Evolutionary conservation across 179 eudicot species (phyloP), one percentile per base, ranked within the genome.

Genomic region (Drosera spatulata): DNA sequence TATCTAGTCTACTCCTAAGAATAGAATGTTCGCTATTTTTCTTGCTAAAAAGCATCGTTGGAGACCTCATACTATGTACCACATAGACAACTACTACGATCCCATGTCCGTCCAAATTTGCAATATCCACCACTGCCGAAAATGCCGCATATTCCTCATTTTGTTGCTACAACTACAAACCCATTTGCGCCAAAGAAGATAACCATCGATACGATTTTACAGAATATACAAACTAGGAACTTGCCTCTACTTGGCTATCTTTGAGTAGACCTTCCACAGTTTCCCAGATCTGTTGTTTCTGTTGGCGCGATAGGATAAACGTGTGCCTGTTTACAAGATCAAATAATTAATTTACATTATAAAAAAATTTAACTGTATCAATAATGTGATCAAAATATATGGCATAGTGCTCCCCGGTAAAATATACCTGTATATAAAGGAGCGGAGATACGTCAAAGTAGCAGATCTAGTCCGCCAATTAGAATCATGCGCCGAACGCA

Each of bases 391-490:
- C 49, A 41, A 42, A 12, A 37, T 33, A 7, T 39, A 46, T 55
- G 64, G 41, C 41, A 41, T 55, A 6, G 10, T 58, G 44, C 41
- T 11, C 53, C 41, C n/a, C 47, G 68, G 63, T 54, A 68, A 7
- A 55, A 46, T 22, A 22, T 81, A 94, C 99, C 99, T 83, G 66
- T 87, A 94, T 96, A 94, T 91, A 74, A 91, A 94, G 55, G 86
- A 74, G 44, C 96, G 80, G 64, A 94, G 80, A 78, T 80, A 94
- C n/a, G 99, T n/a, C n/a, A n/a, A n/a, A n/a, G n/a, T 82, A 61
- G 96, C 95, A 60, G 99, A 94, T 81, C 99, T 85, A 15, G 93
- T 91, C 64, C 97, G 85, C 99, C 99, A 94, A 70, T 94, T 94
- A 41, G 91, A 69, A 85, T 94, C 99, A 76, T 59, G 73, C 61